Percentiles rank a stretch among this genome's conserved stretches.
Evolutionary conservation across 2,329 filamentous ascomycete genomes (phyloP).

Genomic region (Pseudogymnoascus sp.): DNA sequence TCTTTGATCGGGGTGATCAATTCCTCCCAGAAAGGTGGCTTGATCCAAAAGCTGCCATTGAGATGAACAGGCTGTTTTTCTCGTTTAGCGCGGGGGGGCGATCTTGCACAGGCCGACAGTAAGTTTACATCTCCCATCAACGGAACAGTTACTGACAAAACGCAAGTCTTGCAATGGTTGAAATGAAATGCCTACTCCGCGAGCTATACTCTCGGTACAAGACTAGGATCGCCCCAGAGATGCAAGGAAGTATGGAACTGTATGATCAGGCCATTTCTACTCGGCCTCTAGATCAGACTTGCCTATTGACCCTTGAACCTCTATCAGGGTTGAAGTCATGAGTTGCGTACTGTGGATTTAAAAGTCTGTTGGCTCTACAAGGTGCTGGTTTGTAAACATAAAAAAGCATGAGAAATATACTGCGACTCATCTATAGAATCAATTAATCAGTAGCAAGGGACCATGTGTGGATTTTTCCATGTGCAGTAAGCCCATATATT

Average conservation of each 20-base stretch:
- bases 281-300: constrained; percentile 52
- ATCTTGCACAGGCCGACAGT: constrained; percentile 63
- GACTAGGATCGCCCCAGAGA: constrained; percentile 47
- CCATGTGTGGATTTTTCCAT: no score
- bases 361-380: no score
- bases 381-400: background rate
- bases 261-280: constrained; percentile 62
- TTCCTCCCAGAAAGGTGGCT: constrained; percentile 85
- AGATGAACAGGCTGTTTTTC: constrained; percentile 57
- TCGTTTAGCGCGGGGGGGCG: constrained; percentile 59
- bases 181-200: constrained; percentile 61
- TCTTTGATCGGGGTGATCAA: constrained; percentile 70
- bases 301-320: constrained; percentile 38
- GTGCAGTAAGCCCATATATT: no score
- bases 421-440: background rate
- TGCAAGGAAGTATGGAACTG: constrained; percentile 52
- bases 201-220: constrained; percentile 53
- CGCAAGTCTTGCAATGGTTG: constrained; percentile 50
- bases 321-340: background rate
- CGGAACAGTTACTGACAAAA: constrained; percentile 5
- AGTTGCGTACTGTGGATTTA: background rate
- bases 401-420: background rate
- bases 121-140: constrained; percentile 30
- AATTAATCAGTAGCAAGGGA: background rate
- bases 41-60: constrained; percentile 62